A percentile compares a stretch with the other conserved stretches of the same genome.
Conservation (phyloP, 2,329 filamentous ascomycete species). For the Diplodia sapinea region DNA sequence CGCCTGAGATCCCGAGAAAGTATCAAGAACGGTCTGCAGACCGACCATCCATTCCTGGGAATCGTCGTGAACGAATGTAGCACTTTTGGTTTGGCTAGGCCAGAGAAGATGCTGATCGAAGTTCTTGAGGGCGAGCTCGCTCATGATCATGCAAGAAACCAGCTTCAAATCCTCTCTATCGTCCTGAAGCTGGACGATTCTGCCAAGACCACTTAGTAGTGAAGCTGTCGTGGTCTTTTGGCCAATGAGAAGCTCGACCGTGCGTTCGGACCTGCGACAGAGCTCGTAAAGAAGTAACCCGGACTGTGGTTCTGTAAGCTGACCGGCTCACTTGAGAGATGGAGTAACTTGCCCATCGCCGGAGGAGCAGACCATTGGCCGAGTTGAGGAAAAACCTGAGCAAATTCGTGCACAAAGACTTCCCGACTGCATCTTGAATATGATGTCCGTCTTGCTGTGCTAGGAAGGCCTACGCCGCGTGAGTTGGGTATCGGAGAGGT, state of each 20-base stretch:
- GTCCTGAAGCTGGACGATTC: conserved; percentile 36
- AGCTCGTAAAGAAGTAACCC: conserved; percentile 16
- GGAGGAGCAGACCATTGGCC: not conserved
- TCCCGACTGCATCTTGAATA: not conserved
- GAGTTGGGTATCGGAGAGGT: not conserved
- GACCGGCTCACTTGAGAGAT: not conserved
- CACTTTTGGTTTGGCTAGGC: conserved; percentile 36
- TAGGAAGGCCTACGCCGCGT: not conserved
- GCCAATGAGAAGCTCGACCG: not conserved
- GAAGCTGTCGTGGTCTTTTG: too few species aligned
- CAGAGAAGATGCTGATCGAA: conserved; percentile 41
- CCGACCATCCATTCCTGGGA: conserved; percentile 38
- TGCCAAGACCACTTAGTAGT: conserved; percentile 35
- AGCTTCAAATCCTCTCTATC: conserved; percentile 43
- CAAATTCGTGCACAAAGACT: not conserved
- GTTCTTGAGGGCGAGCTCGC: conserved; percentile 36
- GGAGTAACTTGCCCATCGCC: conserved; percentile 12
- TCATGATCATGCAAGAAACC: conserved; percentile 42
- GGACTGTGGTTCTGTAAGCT: conserved; percentile 2
- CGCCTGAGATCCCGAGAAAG: conserved; percentile 27
- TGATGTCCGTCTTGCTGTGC: not conserved
- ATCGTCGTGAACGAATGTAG: conserved; percentile 38
- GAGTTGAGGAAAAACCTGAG: conserved; percentile 11
- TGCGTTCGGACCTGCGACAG: not conserved
- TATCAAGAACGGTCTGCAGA: conserved; percentile 42